These are phyloP conservation scores for Pseudozyma pruni DNA, from an alignment of 1,284 basidiomycete genomes.

Conservation along the genomic window DNA sequence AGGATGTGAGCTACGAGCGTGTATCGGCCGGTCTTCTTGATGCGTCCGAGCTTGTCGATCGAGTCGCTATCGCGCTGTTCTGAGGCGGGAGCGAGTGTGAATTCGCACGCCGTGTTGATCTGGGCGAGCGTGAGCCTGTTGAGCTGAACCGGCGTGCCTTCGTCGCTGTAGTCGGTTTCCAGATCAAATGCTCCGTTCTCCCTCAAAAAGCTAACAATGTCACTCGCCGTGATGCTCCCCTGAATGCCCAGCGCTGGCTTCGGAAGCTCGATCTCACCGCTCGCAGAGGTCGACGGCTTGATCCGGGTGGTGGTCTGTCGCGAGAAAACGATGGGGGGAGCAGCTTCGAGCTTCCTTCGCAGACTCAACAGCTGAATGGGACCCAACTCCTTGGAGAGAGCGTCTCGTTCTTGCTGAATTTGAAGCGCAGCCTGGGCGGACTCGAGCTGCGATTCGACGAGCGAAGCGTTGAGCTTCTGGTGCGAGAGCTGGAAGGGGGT, in stretches of 20 bases:
- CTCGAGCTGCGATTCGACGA: slow-evolving; percentile 30
- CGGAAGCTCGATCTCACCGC: slow-evolving; percentile 17
- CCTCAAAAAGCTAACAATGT: slow-evolving; percentile 31
- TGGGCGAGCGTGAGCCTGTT: slow-evolving; percentile 33
- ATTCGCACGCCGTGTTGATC: slow-evolving; percentile 44
- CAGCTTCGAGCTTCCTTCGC: slow-evolving; percentile 33
- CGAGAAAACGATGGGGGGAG: slow-evolving; percentile 30
- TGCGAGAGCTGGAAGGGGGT: slow-evolving; percentile 32
- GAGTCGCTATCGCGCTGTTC: slow-evolving; percentile 6
- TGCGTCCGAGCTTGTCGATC: slow-evolving; percentile 36
- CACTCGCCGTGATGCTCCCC: slow-evolving; percentile 31
- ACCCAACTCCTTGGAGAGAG: slow-evolving; percentile 30
- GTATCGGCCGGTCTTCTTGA: slow-evolving; percentile 42
- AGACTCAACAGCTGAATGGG: slow-evolving; percentile 42
- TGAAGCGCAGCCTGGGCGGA: slow-evolving; percentile 17
- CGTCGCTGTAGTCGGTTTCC: slow-evolving; percentile 34
- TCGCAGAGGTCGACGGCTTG: background rate
- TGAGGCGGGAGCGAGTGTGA: slow-evolving; percentile 8
- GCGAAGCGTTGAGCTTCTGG: slow-evolving; percentile 13
- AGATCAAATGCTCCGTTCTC: slow-evolving; percentile 37
- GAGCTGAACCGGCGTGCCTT: slow-evolving; percentile 23
- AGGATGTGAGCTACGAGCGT: slow-evolving; percentile 27
- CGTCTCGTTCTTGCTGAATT: slow-evolving; percentile 23
- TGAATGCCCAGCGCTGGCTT: slow-evolving; percentile 39
- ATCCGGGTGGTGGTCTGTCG: slow-evolving; percentile 34